phyloP scores from a whole-genome alignment of 371 early-diverging fungal genomes.

The Cokeromyces recurvatus region DNA sequence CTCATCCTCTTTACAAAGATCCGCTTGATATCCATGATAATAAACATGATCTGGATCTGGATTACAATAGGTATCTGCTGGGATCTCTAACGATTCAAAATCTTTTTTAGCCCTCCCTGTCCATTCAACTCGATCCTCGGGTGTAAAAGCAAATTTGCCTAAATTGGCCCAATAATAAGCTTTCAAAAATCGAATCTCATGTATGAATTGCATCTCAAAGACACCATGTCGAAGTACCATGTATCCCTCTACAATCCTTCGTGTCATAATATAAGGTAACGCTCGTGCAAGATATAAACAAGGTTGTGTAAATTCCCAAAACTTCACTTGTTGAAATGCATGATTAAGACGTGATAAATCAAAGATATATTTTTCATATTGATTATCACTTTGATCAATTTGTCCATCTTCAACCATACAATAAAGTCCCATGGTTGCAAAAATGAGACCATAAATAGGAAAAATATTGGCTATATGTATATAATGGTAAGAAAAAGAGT shows the following conservation, averaged over 20 bases:
- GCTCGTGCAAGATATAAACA: constrained; percentile 41
- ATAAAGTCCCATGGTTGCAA: constrained; percentile 39
- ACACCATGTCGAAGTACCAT: constrained; percentile 41
- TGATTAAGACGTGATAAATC: constrained; percentile 30
- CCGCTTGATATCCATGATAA: constrained; percentile 17
- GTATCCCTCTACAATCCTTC: constrained; percentile 41
- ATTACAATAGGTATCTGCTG: constrained; percentile 33
- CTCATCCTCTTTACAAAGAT: constrained; percentile 1
- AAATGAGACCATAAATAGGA: constrained; percentile 37
- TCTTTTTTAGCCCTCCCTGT: constrained; percentile 31
- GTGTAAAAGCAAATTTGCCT: constrained; percentile 41
- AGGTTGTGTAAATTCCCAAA: constrained; percentile 45
- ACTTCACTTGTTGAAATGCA: constrained; percentile 42
- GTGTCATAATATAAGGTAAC: constrained; percentile 38
- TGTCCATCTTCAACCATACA: constrained; percentile 31
- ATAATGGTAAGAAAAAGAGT: not conserved
- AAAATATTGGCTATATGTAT: constrained; percentile 31
- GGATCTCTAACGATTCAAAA: constrained; percentile 28
- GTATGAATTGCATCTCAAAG: constrained; percentile 41
- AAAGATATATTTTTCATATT: constrained; percentile 30
- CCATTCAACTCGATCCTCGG: constrained; percentile 41
- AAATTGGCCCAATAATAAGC: constrained; percentile 40
- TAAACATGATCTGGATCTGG: constrained; percentile 28
- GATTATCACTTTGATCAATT: constrained; percentile 14
- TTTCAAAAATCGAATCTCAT: constrained; percentile 40